These are phyloP conservation scores for Acer saccharum DNA, from an alignment of 345 rosid species.

Conservation along the genomic window DNA sequence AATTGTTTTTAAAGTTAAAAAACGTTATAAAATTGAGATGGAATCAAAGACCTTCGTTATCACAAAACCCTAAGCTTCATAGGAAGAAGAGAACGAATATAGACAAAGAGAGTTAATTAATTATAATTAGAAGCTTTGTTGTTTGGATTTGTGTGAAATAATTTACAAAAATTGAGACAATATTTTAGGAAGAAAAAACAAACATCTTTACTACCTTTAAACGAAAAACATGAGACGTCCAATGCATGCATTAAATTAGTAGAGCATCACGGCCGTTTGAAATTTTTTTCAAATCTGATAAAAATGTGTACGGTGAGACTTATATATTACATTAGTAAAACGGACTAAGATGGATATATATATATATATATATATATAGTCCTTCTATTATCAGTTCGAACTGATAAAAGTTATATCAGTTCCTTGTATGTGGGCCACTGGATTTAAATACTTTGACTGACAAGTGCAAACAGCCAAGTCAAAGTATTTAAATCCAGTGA, in stretches of 20 bases:
- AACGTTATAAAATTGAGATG: not conserved
- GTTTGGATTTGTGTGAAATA: slow-evolving; percentile 18
- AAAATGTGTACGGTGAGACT: too few species aligned
- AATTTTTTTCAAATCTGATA: too few species aligned
- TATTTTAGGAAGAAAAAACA: slow-evolving; percentile 44
- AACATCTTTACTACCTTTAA: slow-evolving; percentile 52
- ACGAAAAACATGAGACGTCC: slow-evolving; percentile 35
- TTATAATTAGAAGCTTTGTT: slow-evolving; percentile 12
- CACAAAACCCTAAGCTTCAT: slow-evolving; percentile 40
- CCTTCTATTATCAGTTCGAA: too few species aligned
- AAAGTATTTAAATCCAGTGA: too few species aligned
- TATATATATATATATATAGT: too few species aligned
- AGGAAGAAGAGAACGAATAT: slow-evolving; percentile 27
- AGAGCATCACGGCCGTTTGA: too few species aligned
- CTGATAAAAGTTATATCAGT: too few species aligned
- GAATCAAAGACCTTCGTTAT: slow-evolving; percentile 19
- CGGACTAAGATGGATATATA: too few species aligned
- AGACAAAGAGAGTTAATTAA: slow-evolving; percentile 7
- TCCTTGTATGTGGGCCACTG: too few species aligned
- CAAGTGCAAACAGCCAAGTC: too few species aligned
- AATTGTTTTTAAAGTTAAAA: not conserved
- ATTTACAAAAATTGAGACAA: slow-evolving; percentile 24
- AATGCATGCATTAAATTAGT: slow-evolving; percentile 50
- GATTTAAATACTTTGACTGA: too few species aligned
- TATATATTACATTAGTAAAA: too few species aligned